These are phyloP conservation scores for Cryptococcus deneoformans DNA, from an alignment of 1,284 basidiomycete species.

Conservation along the genomic window DNA sequence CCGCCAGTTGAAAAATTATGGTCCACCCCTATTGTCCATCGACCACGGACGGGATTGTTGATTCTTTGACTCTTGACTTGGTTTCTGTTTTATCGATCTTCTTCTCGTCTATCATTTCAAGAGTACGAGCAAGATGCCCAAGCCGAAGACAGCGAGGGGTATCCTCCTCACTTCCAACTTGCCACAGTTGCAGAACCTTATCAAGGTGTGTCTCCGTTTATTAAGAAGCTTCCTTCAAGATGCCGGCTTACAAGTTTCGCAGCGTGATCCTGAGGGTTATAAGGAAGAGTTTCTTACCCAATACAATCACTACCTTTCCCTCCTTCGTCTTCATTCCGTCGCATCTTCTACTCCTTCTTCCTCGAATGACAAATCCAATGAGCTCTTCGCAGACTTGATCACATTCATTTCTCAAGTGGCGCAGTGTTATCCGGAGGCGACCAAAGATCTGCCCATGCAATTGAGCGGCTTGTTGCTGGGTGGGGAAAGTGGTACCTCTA, in stretches of 20 bases:
- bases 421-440: slow-evolving; percentile 85
- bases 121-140: slow-evolving; percentile 26
- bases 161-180: slow-evolving; percentile 56
- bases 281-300: slow-evolving; percentile 97
- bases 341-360: slow-evolving; percentile 22
- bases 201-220: slow-evolving; percentile 59
- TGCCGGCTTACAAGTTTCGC: slow-evolving; percentile 26
- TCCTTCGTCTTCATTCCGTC: slow-evolving; percentile 64
- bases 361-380: slow-evolving; percentile 61
- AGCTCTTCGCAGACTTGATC: slow-evolving; percentile 80
- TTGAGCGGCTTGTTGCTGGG: slow-evolving; percentile 68
- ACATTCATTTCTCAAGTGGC: slow-evolving; percentile 71
- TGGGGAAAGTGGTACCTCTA: slow-evolving; percentile 27
- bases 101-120: too few species aligned
- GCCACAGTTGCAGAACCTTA: slow-evolving; percentile 83
- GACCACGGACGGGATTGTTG: too few species aligned
- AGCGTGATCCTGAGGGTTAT: slow-evolving; percentile 82
- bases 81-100: too few species aligned
- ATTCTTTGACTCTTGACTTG: too few species aligned
- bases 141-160: slow-evolving; percentile 41
- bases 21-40: background rate
- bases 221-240: background rate
- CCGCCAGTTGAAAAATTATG: background rate
- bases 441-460: slow-evolving; percentile 74
- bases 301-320: slow-evolving; percentile 93